Percentiles rank a stretch among this genome's conserved stretches.
These are phyloP conservation scores for Colletotrichum lini DNA, from an alignment of 2,329 filamentous ascomycete genomes.

Conservation along the genomic window DNA sequence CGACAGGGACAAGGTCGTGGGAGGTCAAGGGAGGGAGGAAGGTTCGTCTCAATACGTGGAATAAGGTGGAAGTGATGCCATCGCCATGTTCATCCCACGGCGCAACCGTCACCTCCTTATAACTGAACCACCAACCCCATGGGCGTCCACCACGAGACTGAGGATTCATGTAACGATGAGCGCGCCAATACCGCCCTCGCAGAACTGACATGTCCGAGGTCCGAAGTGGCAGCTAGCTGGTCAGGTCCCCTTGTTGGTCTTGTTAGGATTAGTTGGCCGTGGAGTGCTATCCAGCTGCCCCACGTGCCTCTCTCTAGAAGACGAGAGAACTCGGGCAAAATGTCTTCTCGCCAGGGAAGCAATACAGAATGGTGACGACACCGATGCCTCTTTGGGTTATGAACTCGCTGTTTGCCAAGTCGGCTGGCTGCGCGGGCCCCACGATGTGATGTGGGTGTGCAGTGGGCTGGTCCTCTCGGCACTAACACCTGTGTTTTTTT, in stretches of 20 bases:
- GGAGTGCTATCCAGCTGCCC: neutral
- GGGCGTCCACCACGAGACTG: neutral
- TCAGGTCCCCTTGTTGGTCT: neutral
- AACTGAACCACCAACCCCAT: slow-evolving; percentile 12
- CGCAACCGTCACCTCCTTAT: slow-evolving; percentile 5
- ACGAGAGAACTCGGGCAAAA: neutral
- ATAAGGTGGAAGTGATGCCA: neutral
- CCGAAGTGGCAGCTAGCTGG: slow-evolving; percentile 18
- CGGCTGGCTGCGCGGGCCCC: slow-evolving; percentile 22
- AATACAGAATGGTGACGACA: slow-evolving; percentile 39
- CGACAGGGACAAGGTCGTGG: neutral
- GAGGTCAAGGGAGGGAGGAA: neutral
- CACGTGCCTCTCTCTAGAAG: neutral
- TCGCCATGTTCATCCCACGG: slow-evolving; percentile 5
- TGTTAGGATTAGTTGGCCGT: neutral
- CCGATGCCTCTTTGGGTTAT: slow-evolving; percentile 33
- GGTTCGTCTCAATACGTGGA: slow-evolving; percentile 4
- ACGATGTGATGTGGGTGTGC: slow-evolving; percentile 5
- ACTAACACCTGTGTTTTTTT: too few species aligned
- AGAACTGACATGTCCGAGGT: slow-evolving; percentile 39
- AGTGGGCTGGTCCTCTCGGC: neutral
- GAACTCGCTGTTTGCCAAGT: slow-evolving; percentile 37
- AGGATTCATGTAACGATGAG: slow-evolving; percentile 33
- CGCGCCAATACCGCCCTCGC: slow-evolving; percentile 40
- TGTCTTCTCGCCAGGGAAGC: neutral